These are phyloP conservation scores for Gryganskiella cystojenkinii DNA, from an alignment of 192 early-diverging fungal genomes.

Conservation along the genomic window DNA sequence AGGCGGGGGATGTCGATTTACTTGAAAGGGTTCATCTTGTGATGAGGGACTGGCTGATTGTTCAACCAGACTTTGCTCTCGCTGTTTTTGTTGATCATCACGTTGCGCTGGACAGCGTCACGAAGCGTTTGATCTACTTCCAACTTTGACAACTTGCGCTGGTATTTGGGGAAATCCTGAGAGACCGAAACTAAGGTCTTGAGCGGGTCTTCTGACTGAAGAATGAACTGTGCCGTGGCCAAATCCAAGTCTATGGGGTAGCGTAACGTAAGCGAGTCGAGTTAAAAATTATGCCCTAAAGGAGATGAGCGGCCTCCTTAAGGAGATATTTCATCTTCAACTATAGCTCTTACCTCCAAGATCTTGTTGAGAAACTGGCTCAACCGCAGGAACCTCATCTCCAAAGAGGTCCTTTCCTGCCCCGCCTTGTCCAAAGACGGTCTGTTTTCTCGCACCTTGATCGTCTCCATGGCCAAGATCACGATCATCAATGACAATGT, in stretches of 20 bases:
- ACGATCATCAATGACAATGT: slow-evolving; percentile 95
- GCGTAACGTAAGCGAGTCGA: background rate
- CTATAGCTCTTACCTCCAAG: slow-evolving; percentile 62
- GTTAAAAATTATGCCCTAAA: no score
- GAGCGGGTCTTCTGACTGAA: slow-evolving; percentile 70
- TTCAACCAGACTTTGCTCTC: slow-evolving; percentile 70
- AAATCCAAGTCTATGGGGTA: slow-evolving; percentile 63
- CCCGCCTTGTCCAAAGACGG: slow-evolving; percentile 10
- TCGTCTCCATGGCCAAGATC: slow-evolving; percentile 60
- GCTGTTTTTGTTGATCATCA: slow-evolving; percentile 19
- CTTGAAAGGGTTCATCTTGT: slow-evolving; percentile 74
- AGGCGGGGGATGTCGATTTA: no score
- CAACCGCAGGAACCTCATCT: slow-evolving; percentile 53
- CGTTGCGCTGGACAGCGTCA: slow-evolving; percentile 49
- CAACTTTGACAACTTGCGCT: slow-evolving; percentile 75
- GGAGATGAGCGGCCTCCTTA: no score
- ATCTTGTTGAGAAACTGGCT: slow-evolving; percentile 62
- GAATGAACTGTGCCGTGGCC: slow-evolving; percentile 79
- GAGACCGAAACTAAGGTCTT: slow-evolving; percentile 70
- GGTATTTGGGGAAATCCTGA: slow-evolving; percentile 92
- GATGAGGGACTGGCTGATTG: slow-evolving; percentile 64
- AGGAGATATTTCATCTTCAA: no score
- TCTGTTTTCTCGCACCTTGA: slow-evolving; percentile 14
- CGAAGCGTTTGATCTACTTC: slow-evolving; percentile 58
- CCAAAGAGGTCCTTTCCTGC: slow-evolving; percentile 54